phyloP scores from a whole-genome alignment of 768 basidiomycete species.

The Porphyrellus cyaneotinctus region DNA sequence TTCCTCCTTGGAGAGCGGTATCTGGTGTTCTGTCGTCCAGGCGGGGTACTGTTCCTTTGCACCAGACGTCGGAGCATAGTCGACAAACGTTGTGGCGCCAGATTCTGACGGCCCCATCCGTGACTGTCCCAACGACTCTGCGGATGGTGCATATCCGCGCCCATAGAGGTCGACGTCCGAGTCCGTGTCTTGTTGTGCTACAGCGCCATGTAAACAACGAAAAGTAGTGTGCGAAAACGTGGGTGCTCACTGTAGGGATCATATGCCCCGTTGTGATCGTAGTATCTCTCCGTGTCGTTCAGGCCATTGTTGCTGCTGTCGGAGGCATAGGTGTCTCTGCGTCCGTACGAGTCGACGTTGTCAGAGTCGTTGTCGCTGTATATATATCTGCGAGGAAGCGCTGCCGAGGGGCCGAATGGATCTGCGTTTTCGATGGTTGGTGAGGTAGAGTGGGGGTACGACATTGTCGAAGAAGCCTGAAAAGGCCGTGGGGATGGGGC shows the following conservation, averaged over 20 bases:
- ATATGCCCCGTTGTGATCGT: conserved; percentile 61
- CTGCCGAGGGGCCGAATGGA: conserved; percentile 52
- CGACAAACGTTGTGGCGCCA: conserved; percentile 66
- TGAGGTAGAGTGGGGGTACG: conserved; percentile 54
- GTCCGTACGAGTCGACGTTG: conserved; percentile 55
- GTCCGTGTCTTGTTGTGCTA: conserved; percentile 80
- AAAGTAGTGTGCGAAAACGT: conserved; percentile 1
- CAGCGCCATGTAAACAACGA: conserved; percentile 4
- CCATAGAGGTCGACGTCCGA: conserved; percentile 75
- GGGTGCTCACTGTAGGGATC: conserved; percentile 54
- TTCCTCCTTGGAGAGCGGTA: conserved; percentile 98
- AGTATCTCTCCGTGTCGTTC: conserved; percentile 45
- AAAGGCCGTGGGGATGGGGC: conserved; percentile 12
- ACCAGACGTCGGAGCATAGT: conserved; percentile 52
- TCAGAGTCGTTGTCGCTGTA: conserved; percentile 80
- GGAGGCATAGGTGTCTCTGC: conserved; percentile 65
- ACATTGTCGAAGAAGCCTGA: conserved; percentile 30
- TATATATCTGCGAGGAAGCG: conserved; percentile 38
- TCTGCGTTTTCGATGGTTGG: conserved; percentile 61
- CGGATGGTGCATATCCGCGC: conserved; percentile 63
- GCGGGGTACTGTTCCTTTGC: conserved; percentile 87
- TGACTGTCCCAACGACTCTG: conserved; percentile 67
- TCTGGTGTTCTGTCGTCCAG: conserved; percentile 88
- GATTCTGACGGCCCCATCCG: conserved; percentile 62
- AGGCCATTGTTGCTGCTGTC: conserved; percentile 62